A percentile compares a stretch with the other conserved stretches of the same genome.
phyloP scores from a whole-genome alignment of 129 eudicot species.

The Solidago caesia region DNA sequence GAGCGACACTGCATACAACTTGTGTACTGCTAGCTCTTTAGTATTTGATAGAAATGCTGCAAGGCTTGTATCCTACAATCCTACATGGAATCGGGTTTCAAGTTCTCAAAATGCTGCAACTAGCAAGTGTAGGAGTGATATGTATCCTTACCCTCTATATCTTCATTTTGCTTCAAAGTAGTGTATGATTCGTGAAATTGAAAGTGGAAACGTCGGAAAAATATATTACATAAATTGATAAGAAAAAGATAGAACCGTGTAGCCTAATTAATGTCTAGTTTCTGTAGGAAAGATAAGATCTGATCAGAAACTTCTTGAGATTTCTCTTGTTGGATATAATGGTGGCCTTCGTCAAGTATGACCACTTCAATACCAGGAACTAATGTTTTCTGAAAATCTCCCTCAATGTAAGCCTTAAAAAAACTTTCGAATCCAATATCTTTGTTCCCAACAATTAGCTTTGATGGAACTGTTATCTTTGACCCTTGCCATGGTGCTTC shows the following conservation, averaged over 20 bases:
- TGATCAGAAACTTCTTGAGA: constrained; percentile 25
- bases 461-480: constrained; percentile 27
- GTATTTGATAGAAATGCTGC: too few relatives aligned
- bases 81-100: too few relatives aligned
- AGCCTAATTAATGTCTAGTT: constrained; percentile 19
- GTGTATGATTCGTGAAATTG: constrained; percentile 10
- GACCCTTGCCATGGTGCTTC: constrained; percentile 34
- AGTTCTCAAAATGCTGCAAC: constrained; percentile 63
- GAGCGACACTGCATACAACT: too few relatives aligned
- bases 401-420: constrained; percentile 8
- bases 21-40: too few relatives aligned
- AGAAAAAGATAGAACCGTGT: constrained; percentile 2
- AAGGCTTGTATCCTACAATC: too few relatives aligned
- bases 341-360: constrained; percentile 17
- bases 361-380: constrained; percentile 31
- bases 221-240: not conserved
- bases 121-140: constrained; percentile 43
- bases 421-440: constrained; percentile 24
- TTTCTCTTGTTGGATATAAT: constrained; percentile 27
- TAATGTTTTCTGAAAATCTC: constrained; percentile 11
- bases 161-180: not conserved
- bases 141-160: not conserved
- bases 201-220: not conserved
- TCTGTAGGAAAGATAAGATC: constrained; percentile 25
- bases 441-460: constrained; percentile 29